These are phyloP conservation scores for Agrocybe praecox DNA, from an alignment of 768 basidiomycete genomes.

Conservation along the genomic window DNA sequence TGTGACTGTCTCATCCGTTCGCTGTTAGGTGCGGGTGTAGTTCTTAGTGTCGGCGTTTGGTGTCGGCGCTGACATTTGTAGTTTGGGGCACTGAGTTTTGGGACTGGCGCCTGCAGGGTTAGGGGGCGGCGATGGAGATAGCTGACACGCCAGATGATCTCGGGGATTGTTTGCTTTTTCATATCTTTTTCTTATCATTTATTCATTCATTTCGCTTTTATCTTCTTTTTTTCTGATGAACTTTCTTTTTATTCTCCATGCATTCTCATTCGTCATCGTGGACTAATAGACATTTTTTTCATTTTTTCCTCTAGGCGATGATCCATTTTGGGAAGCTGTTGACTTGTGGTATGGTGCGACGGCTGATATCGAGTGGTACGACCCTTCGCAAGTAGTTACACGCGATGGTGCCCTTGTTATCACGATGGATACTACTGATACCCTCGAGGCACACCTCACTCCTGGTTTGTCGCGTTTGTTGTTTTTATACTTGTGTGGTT, in stretches of 20 bases:
- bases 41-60: too few relatives aligned
- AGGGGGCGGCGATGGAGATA: not conserved
- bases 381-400: slow-evolving; percentile 68
- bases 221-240: not conserved
- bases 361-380: slow-evolving; percentile 76
- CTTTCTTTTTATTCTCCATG: slow-evolving; percentile 1
- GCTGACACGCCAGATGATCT: too few relatives aligned
- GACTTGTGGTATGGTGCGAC: slow-evolving; percentile 77
- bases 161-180: not conserved
- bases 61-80: too few relatives aligned
- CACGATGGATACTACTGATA: slow-evolving; percentile 55
- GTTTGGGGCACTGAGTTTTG: too few relatives aligned
- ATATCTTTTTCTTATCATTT: not conserved
- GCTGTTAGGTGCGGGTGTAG: too few relatives aligned
- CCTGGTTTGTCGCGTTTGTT: slow-evolving; percentile 22
- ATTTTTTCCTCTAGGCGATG: slow-evolving; percentile 44
- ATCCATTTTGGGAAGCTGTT: slow-evolving; percentile 72
- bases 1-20: too few relatives aligned
- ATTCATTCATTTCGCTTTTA: slow-evolving; percentile 1
- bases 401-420: slow-evolving; percentile 67
- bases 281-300: not conserved
- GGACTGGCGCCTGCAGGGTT: too few relatives aligned
- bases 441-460: slow-evolving; percentile 30
- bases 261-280: not conserved
- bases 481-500: not conserved